Conservation (phyloP, 345 rosid genomes). For the Mallotus nudiflorus region DNA sequence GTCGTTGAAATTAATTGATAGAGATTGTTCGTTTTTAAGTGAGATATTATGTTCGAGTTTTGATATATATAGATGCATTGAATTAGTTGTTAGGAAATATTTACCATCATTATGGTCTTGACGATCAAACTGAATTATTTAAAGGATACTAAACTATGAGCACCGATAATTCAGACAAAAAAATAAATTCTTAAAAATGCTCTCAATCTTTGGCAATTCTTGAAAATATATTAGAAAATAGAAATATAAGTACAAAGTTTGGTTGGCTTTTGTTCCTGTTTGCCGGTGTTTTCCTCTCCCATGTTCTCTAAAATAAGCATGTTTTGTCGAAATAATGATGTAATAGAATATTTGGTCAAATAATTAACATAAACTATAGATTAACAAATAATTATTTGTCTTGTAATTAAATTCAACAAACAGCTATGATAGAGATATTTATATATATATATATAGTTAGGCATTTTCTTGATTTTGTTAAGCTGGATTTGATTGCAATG, state of each 20-base stretch:
- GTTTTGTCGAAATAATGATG: constrained; percentile 34
- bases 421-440: background rate
- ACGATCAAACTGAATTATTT: too few species aligned
- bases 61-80: too few species aligned
- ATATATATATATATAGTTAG: constrained; percentile 18
- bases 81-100: too few species aligned
- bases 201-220: background rate
- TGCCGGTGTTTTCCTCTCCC: constrained; percentile 14
- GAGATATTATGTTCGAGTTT: too few species aligned
- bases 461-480: constrained; percentile 23
- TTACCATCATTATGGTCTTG: too few species aligned
- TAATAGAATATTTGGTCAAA: constrained; percentile 36
- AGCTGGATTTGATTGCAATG: constrained; percentile 12
- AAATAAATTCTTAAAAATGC: background rate
- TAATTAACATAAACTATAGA: constrained; percentile 21
- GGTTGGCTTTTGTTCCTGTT: constrained; percentile 27
- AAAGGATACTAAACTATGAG: too few species aligned
- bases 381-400: background rate
- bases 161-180: too few species aligned
- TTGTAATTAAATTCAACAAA: background rate
- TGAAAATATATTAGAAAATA: background rate
- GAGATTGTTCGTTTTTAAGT: too few species aligned
- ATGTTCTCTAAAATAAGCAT: constrained; percentile 12
- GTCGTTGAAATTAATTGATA: too few species aligned
- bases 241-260: constrained; percentile 14